Evolutionary conservation across 108 stramenopile species (phyloP), one percentile per base, ranked within the genome.

Genomic region (Skeletonema costatum): DNA sequence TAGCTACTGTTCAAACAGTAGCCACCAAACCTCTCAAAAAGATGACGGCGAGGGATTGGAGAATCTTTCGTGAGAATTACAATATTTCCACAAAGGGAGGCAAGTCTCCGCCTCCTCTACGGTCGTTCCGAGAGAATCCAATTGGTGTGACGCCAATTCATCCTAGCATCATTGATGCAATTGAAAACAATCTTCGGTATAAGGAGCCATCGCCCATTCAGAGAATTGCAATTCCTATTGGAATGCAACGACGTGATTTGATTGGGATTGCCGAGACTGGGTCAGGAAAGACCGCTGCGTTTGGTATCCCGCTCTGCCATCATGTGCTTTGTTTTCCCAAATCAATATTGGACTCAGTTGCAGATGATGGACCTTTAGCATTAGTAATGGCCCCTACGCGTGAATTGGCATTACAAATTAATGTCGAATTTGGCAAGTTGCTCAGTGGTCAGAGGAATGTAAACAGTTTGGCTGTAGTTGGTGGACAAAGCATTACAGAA

Each of bases 201-300:
- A 91, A 88, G 53, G 87, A 97, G 69, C 99, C 99, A 5, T 90
- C 91, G 31, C 97, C 99, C 4, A 98, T 99, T 78, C 99, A 96
- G 83, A 30, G 94, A 51, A 83, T 91, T 84, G 96, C 98, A 3
- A 97, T 98, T 51, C 98, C 99, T 12, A 90, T 97, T 42, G 96
- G 98, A 5, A 78, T 99, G 79, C 93, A 97, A 70, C 78, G 92
- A 0, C 67, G 99, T 5, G 99, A 99, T 77, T 83, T 99, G 86
- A 98, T 99, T 60, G 99, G 98, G 19, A 95, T 98, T 64, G 99
- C 99, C 12, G 98, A 98, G 66, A 99, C 99, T 2, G 99, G 97
- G 0, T 88, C 86, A 41, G 99, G 99, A 29, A 98, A 96, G 77
- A 97, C 96, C 12, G 92, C 90, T 9, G 97, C 98, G 2, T 98